Evolutionary conservation across 1,139 yeast genomes (phyloP).

Genomic region (Suhomyces wounanorum): DNA sequence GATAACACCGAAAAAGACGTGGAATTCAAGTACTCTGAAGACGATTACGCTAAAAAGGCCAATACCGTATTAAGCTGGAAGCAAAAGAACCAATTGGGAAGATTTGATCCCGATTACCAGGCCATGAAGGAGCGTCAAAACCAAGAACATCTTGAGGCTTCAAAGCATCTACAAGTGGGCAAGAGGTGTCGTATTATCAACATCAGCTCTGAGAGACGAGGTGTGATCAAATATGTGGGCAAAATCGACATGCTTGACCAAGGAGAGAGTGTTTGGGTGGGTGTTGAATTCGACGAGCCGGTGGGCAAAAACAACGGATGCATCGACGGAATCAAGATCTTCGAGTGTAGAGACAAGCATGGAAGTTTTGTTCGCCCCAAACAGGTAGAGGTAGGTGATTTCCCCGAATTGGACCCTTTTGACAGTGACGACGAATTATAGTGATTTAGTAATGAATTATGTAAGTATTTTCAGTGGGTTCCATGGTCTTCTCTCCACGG

Average conservation of each 20-base stretch:
- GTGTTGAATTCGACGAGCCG: conserved; percentile 52
- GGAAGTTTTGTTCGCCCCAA: conserved; percentile 56
- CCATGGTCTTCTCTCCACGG: not conserved
- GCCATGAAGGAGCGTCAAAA: conserved; percentile 26
- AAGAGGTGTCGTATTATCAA: conserved; percentile 44
- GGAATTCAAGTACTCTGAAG: conserved; percentile 59
- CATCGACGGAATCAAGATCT: conserved; percentile 36
- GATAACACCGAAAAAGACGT: conserved; percentile 42
- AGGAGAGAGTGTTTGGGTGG: conserved; percentile 46
- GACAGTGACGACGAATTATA: conserved; percentile 37
- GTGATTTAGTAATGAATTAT: conserved; percentile 1
- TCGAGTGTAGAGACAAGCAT: conserved; percentile 40
- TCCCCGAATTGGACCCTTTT: conserved; percentile 47
- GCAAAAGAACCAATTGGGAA: conserved; percentile 61
- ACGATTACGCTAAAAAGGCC: conserved; percentile 60
- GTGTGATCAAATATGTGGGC: conserved; percentile 70
- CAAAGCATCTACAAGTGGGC: conserved; percentile 33
- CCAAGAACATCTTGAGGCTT: conserved; percentile 25
- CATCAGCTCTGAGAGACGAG: conserved; percentile 61
- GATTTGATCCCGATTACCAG: conserved; percentile 63
- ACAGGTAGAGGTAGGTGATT: conserved; percentile 55
- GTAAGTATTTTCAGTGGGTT: not conserved
- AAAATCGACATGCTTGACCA: conserved; percentile 58
- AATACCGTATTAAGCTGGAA: conserved; percentile 82
- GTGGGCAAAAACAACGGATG: conserved; percentile 48